Evolutionary conservation across 345 rosid species (phyloP), one percentile per base, ranked within the genome.

Genomic region (Citrus reticulata): DNA sequence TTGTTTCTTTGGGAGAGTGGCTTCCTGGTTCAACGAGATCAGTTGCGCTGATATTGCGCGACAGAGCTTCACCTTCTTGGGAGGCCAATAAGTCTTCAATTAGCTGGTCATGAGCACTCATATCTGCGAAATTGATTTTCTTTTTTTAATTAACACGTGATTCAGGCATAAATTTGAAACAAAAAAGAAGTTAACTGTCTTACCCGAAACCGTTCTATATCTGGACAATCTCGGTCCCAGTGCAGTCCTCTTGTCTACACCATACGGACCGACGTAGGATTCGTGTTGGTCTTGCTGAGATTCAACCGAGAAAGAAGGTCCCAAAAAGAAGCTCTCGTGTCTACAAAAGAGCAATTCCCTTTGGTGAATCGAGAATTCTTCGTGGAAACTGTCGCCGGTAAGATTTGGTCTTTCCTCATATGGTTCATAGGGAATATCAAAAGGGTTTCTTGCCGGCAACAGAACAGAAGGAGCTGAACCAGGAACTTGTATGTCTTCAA

Each of bases 381-480:
- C 85, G 32, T 87, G 91, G 75, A 94, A 93, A 79, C 89, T 84
- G 37, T 91, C 97, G 46, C 84, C 89, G 65, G 79, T 86, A 16
- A 94, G 85, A 78, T 90, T 80, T 0, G 97, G 98, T 55, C 88
- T 95, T 86, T 95, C 99, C 84, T 95, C 99, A 0, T 34, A 76
- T 19, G 94, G 93, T 16, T 91, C 98, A 9, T 93, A 93, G 6
- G 98, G 98, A 74, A 94, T 89, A 78, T 96, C 98, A 61, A 94
- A 94, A 1, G 98, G 97, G 76, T 93, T 93, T 75, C 89, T 78
- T 32, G 72, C 73, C 27, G 93, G 95, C 74, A 90, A 74, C 80
- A 93, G 29, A 73, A 91, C 63, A 0, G 97, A 92, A 81, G 99
- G 99, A 14, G 99, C 99, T 51, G 99, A 94, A 63, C 94, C 90